These are phyloP conservation scores for Eragrostis nindensis DNA, from an alignment of 176 grass and related monocot genomes.

Conservation along the genomic window DNA sequence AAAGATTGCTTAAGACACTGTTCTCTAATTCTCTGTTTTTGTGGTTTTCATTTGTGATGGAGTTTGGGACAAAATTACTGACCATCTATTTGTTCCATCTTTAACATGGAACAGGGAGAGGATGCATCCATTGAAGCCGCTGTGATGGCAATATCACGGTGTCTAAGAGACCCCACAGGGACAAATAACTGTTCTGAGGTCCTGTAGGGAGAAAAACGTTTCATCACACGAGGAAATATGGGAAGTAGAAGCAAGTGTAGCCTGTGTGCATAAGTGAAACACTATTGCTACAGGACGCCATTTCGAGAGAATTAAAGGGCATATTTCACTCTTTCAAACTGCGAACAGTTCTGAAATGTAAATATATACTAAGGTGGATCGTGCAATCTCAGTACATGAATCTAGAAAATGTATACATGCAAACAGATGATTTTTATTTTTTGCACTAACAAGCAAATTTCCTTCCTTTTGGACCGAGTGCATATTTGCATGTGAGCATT, in stretches of 20 bases:
- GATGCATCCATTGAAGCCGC: constrained; percentile 93
- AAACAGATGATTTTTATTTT: too few relatives aligned
- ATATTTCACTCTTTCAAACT: background rate
- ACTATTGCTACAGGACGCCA: background rate
- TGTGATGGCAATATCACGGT: constrained; percentile 81
- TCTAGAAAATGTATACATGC: too few relatives aligned
- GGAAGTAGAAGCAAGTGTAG: background rate
- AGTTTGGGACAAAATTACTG: background rate
- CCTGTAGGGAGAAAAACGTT: constrained; percentile 34
- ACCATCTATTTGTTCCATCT: constrained; percentile 29
- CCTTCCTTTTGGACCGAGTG: too few relatives aligned
- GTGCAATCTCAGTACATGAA: too few relatives aligned
- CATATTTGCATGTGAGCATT: too few relatives aligned
- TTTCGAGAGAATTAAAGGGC: background rate
- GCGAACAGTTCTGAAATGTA: background rate
- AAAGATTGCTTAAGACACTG: background rate
- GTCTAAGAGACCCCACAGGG: constrained; percentile 68
- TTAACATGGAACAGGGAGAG: constrained; percentile 66
- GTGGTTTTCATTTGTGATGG: background rate
- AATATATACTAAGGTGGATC: background rate
- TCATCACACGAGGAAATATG: background rate
- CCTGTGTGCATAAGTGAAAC: background rate
- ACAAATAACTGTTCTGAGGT: constrained; percentile 76
- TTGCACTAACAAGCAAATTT: too few relatives aligned
- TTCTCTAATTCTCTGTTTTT: background rate